Percentiles rank a stretch among this genome's conserved stretches.
Conservation (phyloP, 1,284 basidiomycete species). For the Gomphus bonarii region DNA sequence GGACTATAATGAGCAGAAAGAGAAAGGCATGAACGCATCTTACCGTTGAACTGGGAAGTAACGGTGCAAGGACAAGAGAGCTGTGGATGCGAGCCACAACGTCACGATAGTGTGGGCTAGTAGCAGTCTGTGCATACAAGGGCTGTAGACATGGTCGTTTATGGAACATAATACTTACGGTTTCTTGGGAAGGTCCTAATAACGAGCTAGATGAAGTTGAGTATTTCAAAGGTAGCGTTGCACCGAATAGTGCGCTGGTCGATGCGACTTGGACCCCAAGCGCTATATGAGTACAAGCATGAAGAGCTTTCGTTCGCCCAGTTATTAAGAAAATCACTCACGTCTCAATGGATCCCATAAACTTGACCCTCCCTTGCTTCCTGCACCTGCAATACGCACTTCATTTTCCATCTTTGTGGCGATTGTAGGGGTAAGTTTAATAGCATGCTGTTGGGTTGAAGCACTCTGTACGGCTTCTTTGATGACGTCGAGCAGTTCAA, state of each 20-base stretch:
- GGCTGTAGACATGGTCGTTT: background rate
- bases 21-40: background rate
- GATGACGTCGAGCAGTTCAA: constrained; percentile 54
- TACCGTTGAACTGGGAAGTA: constrained; percentile 27
- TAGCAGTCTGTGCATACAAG: background rate
- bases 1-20: background rate
- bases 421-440: background rate
- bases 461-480: constrained; percentile 34
- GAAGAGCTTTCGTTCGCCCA: background rate
- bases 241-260: constrained; percentile 24
- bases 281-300: background rate
- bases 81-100: constrained; percentile 32
- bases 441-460: constrained; percentile 3
- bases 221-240: constrained; percentile 15
- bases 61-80: constrained; percentile 36
- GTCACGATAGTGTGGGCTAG: constrained; percentile 22
- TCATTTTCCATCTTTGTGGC: constrained; percentile 1
- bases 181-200: constrained; percentile 23
- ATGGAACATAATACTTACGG: background rate
- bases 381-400: constrained; percentile 9
- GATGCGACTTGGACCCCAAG: constrained; percentile 10
- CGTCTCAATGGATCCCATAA: constrained; percentile 8
- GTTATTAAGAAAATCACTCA: background rate
- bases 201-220: constrained; percentile 29
- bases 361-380: background rate